These are phyloP conservation scores for Tuber borchii DNA, from an alignment of 495 filamentous ascomycete species.

Conservation along the genomic window DNA sequence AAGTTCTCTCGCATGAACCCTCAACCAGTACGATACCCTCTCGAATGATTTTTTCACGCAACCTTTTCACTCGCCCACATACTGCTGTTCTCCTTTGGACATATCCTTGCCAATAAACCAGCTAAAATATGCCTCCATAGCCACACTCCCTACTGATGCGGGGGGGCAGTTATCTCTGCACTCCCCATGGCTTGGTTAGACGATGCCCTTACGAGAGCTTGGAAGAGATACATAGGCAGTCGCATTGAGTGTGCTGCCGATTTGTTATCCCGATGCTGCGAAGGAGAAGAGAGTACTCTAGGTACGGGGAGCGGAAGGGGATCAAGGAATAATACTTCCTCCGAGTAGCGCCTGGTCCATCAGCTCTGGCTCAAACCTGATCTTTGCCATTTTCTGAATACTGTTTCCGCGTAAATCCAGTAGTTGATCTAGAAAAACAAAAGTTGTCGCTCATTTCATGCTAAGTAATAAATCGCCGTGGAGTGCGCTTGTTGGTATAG, in stretches of 20 bases:
- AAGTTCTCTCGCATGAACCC: background rate
- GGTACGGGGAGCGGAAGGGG: background rate
- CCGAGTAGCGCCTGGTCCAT: background rate
- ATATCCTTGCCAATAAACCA: background rate
- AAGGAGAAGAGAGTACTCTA: background rate
- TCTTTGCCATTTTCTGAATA: background rate
- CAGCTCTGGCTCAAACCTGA: background rate
- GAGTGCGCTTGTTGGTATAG: background rate
- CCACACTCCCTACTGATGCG: background rate
- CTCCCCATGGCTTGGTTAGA: background rate
- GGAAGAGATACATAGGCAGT: background rate
- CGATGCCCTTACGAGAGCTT: background rate
- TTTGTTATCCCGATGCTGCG: background rate
- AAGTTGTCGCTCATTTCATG: background rate
- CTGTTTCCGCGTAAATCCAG: background rate
- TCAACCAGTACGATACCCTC: background rate
- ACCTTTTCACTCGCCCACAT: background rate
- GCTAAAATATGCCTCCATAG: background rate
- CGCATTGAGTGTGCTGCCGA: background rate
- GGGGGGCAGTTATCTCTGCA: background rate
- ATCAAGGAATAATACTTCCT: background rate
- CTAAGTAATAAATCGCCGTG: background rate
- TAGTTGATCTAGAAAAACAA: background rate
- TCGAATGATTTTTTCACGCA: background rate
- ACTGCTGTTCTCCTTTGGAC: background rate